Evolutionary conservation across 2,329 filamentous ascomycete species (phyloP), one percentile per base, ranked within the genome.

Genomic region (Ambrosiella cleistominuta): DNA sequence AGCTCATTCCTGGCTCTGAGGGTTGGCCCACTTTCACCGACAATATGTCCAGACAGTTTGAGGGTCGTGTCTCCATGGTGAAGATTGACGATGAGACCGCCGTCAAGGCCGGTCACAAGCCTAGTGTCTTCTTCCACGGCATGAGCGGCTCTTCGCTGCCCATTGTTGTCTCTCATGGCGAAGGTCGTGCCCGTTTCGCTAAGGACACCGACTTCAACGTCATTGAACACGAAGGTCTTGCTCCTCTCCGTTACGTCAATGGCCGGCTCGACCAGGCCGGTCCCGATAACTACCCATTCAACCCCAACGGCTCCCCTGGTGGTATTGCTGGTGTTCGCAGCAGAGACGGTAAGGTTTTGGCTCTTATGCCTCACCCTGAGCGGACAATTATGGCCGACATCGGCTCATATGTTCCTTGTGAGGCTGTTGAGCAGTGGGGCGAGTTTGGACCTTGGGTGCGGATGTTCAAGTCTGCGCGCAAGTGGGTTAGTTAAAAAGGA

Each of bases 331-430:
- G 83, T 67, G 84, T 94, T 35, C 76, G 84, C 64, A 89, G 80
- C 65, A 77, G 74, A 49, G 84, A 95, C 66, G 89, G 89, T 11
- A 78, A 87, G 59, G 86, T 94, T 1, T 70, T 95, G 64, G 88
- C 88, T 6, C 80, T 95, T 72, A 95, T 96, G 89, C 90, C 90
- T 61, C 89, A 95, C 69, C 89, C 89, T 0, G 89, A 96, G 73
- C 80, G 89, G n/a, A 94, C 87, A 13, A 82, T 95, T 60, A 73
- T 94, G 73, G 81, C 81, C 59, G 86, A 88, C 60, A 83, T 89
- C 61, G 81, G 77, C 53, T 91, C 86, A 68, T 95, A 83, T 69
- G 72, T 85, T 62, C 85, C 88, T 7, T 65, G 65, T 2, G 70
- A 71, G 39, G 74, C 80, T 60, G 62, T 75, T 5, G 78, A 79